A percentile compares a stretch with the other conserved stretches of the same genome.
Conservation (phyloP, 768 basidiomycete genomes). For the Lentinus brumalis region DNA sequence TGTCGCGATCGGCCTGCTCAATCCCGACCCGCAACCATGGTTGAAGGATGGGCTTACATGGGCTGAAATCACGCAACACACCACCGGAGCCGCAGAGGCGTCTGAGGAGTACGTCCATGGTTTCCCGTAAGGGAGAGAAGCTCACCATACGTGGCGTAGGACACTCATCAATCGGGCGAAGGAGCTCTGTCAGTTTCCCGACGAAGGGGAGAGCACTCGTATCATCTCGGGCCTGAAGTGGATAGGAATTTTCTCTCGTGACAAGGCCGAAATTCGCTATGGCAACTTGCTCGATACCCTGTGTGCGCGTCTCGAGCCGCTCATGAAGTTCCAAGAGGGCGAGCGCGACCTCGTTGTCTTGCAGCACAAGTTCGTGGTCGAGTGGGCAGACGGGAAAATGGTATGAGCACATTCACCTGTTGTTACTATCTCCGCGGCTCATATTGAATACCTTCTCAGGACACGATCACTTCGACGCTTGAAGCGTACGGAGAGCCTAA, state of each 20-base stretch:
- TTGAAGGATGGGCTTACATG: slow-evolving; percentile 75
- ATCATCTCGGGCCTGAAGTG: slow-evolving; percentile 92
- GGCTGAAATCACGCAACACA: slow-evolving; percentile 79
- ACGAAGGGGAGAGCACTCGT: slow-evolving; percentile 65
- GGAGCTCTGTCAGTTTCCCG: slow-evolving; percentile 71
- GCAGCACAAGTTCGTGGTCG: slow-evolving; percentile 95
- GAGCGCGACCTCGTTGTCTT: slow-evolving; percentile 97
- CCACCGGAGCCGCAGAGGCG: slow-evolving; percentile 65
- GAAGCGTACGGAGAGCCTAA: slow-evolving; percentile 81
- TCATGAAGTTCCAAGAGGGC: slow-evolving; percentile 89
- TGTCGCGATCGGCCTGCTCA: slow-evolving; percentile 86
- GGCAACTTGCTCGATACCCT: slow-evolving; percentile 91
- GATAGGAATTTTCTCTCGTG: slow-evolving; percentile 88
- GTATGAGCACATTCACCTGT: slow-evolving; percentile 37
- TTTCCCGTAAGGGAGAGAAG: background rate
- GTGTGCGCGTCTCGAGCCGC: slow-evolving; percentile 83
- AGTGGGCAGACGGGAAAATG: slow-evolving; percentile 80
- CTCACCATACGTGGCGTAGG: slow-evolving; percentile 37
- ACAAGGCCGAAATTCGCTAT: slow-evolving; percentile 60
- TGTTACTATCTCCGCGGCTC: background rate
- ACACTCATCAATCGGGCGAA: slow-evolving; percentile 72
- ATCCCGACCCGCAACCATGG: slow-evolving; percentile 76
- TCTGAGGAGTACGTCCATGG: slow-evolving; percentile 57
- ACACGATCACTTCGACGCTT: slow-evolving; percentile 88
- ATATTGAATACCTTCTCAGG: slow-evolving; percentile 38